phyloP scores from a whole-genome alignment of 2,329 filamentous ascomycete species.

The Neonectria sp. region DNA sequence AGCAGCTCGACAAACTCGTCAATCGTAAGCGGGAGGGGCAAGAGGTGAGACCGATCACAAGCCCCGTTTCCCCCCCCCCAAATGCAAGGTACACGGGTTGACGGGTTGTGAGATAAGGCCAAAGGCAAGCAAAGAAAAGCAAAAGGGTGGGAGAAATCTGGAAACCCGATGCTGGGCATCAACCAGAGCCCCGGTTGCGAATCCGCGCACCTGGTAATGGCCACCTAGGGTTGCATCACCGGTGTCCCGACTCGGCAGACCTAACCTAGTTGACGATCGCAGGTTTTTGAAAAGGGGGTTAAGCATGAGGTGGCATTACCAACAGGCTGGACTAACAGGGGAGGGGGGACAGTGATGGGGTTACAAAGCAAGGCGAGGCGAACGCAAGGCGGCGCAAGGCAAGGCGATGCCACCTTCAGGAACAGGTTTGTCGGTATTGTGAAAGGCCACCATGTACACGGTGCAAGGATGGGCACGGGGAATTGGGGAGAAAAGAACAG shows the following conservation, averaged over 20 bases:
- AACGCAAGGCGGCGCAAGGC: constrained; percentile 12
- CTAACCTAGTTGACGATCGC: constrained; percentile 21
- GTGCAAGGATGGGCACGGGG: constrained; percentile 13
- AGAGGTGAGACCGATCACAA: background rate
- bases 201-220: constrained; percentile 26
- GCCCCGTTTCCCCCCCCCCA: no score
- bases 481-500: constrained; percentile 3
- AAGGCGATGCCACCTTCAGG: constrained; percentile 15
- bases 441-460: background rate
- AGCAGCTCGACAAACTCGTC: background rate
- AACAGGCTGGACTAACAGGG: constrained; percentile 1
- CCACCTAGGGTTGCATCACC: constrained; percentile 24
- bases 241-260: constrained; percentile 14
- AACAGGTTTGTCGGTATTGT: background rate
- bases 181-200: constrained; percentile 4
- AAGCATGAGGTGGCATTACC: constrained; percentile 2
- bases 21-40: background rate
- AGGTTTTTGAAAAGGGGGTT: background rate
- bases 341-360: background rate
- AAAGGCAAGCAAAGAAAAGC: background rate
- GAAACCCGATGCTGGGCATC: background rate
- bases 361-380: constrained; percentile 4
- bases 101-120: background rate
- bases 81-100: constrained; percentile 22
- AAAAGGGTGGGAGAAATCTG: constrained; percentile 12